Percentiles rank a stretch among this genome's conserved stretches.
These are phyloP conservation scores for Cronartium ribicola DNA, from an alignment of 1,284 basidiomycete species.

Conservation along the genomic window DNA sequence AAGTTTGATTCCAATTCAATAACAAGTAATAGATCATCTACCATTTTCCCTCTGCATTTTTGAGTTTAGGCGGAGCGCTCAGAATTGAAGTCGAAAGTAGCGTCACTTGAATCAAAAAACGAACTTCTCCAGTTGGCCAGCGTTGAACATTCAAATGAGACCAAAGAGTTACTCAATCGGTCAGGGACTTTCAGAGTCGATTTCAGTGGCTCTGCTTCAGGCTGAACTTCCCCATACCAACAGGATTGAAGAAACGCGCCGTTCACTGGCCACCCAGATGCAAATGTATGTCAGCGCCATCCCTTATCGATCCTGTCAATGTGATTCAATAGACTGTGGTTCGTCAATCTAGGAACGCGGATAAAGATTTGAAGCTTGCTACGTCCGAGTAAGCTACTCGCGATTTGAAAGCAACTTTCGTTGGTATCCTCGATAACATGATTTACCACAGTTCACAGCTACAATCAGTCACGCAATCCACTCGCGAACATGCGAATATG, in stretches of 20 bases:
- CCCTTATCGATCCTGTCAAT: background rate
- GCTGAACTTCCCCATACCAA: background rate
- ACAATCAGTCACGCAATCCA: background rate
- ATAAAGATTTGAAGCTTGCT: background rate
- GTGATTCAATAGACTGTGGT: background rate
- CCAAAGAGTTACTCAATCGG: background rate
- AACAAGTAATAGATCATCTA: no score
- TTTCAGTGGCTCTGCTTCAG: no score
- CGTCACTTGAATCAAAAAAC: background rate
- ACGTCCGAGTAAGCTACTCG: background rate
- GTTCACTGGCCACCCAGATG: background rate
- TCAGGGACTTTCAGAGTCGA: background rate
- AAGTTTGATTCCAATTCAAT: no score
- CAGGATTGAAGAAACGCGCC: constrained; percentile 1
- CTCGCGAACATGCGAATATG: background rate
- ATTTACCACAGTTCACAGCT: background rate
- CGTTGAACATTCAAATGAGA: background rate
- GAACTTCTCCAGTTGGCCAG: background rate
- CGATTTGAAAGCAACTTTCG: background rate
- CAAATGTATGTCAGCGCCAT: background rate
- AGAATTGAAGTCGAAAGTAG: background rate
- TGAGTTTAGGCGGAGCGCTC: background rate
- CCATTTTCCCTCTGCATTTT: no score
- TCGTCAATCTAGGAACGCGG: background rate
- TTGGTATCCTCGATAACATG: background rate